These are phyloP conservation scores for Tylopilus intermedius DNA, from an alignment of 768 basidiomycete genomes.

Conservation along the genomic window DNA sequence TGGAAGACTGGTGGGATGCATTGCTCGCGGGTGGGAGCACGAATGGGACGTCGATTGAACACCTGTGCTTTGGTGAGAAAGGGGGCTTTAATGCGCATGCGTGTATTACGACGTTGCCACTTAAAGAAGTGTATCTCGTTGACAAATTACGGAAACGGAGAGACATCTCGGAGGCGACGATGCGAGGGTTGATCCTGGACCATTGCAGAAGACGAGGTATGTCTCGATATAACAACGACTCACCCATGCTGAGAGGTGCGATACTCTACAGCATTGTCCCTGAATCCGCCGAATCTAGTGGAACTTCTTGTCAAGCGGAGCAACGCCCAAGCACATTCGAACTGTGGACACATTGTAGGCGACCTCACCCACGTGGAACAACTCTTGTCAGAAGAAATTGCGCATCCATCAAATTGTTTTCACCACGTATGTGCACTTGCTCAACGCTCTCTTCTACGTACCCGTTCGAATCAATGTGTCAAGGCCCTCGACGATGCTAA, in stretches of 20 bases:
- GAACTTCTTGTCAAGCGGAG: neutral
- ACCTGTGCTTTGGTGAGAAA: conserved; percentile 16
- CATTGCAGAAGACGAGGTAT: conserved; percentile 18
- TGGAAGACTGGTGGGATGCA: conserved; percentile 31
- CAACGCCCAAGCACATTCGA: neutral
- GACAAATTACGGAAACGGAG: conserved; percentile 17
- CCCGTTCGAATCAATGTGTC: neutral
- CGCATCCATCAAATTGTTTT: neutral
- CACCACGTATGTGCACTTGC: neutral
- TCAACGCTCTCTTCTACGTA: neutral
- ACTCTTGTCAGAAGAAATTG: neutral
- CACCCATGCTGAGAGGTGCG: neutral
- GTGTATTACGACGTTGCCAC: conserved; percentile 35
- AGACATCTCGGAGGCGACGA: conserved; percentile 12
- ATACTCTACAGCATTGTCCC: neutral
- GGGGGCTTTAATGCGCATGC: conserved; percentile 31
- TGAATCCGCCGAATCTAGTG: neutral
- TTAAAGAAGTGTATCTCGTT: conserved; percentile 10
- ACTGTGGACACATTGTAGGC: neutral
- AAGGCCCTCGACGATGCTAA: neutral
- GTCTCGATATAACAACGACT: neutral
- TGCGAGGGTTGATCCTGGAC: conserved; percentile 13
- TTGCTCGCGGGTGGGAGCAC: conserved; percentile 1
- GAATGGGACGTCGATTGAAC: conserved; percentile 31
- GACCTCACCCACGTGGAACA: neutral